Conservation (phyloP, 176 grass and related monocot species). For the Carex scoparia region DNA sequence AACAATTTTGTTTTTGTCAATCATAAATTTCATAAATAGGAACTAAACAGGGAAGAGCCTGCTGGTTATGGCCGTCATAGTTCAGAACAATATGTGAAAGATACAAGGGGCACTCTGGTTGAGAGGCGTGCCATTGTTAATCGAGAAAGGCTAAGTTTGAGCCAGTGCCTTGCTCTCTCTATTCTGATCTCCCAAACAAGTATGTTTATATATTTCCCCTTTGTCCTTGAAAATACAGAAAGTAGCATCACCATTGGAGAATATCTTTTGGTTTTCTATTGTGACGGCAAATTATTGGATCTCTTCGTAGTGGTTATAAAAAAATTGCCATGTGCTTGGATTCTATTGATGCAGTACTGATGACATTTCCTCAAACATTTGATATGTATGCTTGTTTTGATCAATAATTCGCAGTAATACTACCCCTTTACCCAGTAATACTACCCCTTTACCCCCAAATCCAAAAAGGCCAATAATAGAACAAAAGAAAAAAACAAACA, state of each 20-base stretch:
- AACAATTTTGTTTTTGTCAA: constrained; percentile 16
- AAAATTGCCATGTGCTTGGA: background rate
- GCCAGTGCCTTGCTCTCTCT: constrained; percentile 92
- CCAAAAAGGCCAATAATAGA: background rate
- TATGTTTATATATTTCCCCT: constrained; percentile 33
- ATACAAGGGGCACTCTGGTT: constrained; percentile 81
- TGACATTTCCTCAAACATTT: background rate
- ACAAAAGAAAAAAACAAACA: background rate
- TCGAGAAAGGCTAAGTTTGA: constrained; percentile 86
- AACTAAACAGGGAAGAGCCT: constrained; percentile 73
- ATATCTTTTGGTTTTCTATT: background rate
- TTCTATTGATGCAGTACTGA: background rate
- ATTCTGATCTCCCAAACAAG: constrained; percentile 60
- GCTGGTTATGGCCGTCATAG: constrained; percentile 64
- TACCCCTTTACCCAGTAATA: background rate
- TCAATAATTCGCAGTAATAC: background rate
- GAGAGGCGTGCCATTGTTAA: constrained; percentile 79
- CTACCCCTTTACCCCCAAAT: background rate
- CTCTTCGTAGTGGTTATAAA: background rate
- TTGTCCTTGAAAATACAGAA: background rate
- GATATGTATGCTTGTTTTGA: background rate
- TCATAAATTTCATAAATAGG: constrained; percentile 35
- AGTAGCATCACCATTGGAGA: constrained; percentile 8
- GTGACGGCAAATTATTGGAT: background rate
- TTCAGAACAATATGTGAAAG: constrained; percentile 75